Percentiles rank a stretch among this genome's conserved stretches.
These are phyloP conservation scores for Alectoria sarmentosa DNA, from an alignment of 495 filamentous ascomycete genomes.

Conservation along the genomic window DNA sequence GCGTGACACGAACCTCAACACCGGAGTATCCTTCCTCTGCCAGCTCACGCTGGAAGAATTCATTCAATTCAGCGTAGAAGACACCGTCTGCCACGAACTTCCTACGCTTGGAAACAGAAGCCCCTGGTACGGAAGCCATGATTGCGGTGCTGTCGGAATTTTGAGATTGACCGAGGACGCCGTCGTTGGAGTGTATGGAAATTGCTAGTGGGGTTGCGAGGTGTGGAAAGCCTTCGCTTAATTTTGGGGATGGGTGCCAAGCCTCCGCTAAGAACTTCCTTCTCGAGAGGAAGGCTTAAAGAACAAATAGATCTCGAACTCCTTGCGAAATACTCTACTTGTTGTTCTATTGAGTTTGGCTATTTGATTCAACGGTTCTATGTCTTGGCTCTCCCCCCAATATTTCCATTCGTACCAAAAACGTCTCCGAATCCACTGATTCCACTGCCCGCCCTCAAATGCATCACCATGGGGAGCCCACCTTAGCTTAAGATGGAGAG, in stretches of 20 bases:
- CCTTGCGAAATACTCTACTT: background rate
- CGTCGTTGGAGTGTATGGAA: slow-evolving; percentile 25
- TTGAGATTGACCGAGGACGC: slow-evolving; percentile 5
- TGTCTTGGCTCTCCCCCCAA: background rate
- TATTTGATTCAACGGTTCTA: background rate
- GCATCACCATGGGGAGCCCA: background rate
- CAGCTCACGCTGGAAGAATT: slow-evolving; percentile 99
- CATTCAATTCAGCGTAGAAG: slow-evolving; percentile 99
- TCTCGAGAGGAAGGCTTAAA: background rate
- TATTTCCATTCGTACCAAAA: background rate
- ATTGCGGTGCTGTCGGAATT: slow-evolving; percentile 30
- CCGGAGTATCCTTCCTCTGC: slow-evolving; percentile 99
- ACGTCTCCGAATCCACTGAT: too few species aligned
- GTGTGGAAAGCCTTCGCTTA: slow-evolving; percentile 23
- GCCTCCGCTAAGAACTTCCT: background rate
- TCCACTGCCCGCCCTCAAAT: too few species aligned
- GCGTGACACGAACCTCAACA: slow-evolving; percentile 98
- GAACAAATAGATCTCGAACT: background rate
- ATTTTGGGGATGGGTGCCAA: too few species aligned
- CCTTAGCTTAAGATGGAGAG: slow-evolving; percentile 38
- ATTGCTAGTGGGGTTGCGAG: slow-evolving; percentile 25
- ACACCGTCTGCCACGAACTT: slow-evolving; percentile 99
- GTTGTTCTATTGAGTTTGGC: background rate
- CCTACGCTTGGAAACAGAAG: slow-evolving; percentile 86
- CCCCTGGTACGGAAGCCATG: slow-evolving; percentile 59